These are phyloP conservation scores for Diplodia sapinea DNA, from an alignment of 2,329 filamentous ascomycete species.

Conservation along the genomic window DNA sequence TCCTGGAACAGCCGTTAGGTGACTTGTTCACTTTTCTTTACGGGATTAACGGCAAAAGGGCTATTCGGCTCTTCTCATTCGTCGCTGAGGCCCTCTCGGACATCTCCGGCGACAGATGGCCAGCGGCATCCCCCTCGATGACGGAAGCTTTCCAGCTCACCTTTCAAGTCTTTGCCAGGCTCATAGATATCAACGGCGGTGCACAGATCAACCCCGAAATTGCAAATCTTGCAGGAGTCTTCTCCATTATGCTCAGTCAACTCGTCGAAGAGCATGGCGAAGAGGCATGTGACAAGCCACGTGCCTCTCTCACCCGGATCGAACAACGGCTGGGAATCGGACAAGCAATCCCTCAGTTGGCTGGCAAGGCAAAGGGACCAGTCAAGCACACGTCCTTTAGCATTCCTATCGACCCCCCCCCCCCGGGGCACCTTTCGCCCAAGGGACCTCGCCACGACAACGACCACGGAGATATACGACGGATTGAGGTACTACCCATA, in stretches of 20 bases:
- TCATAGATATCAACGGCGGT: slow-evolving; percentile 36
- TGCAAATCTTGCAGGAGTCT: slow-evolving; percentile 10
- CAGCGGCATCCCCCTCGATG: background rate
- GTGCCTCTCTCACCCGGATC: slow-evolving; percentile 8
- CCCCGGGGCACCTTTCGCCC: slow-evolving; percentile 37
- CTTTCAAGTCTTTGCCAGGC: slow-evolving; percentile 34
- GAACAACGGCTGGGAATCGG: slow-evolving; percentile 27
- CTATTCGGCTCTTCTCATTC: slow-evolving; percentile 40
- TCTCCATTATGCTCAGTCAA: slow-evolving; percentile 4
- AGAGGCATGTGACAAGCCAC: background rate
- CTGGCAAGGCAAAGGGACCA: no score
- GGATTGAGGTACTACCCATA: slow-evolving; percentile 44
- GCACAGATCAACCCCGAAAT: slow-evolving; percentile 38
- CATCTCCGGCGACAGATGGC: no score
- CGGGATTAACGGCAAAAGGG: slow-evolving; percentile 41
- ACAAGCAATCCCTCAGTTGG: background rate
- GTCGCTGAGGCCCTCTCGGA: no score
- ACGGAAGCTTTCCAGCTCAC: slow-evolving; percentile 33
- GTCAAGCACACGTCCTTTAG: background rate
- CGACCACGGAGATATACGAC: slow-evolving; percentile 41
- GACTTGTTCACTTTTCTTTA: slow-evolving; percentile 46
- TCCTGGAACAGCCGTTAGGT: slow-evolving; percentile 45
- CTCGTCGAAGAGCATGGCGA: background rate
- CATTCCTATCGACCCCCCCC: slow-evolving; percentile 34
- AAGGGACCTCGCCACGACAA: slow-evolving; percentile 40